A percentile compares a stretch with the other conserved stretches of the same genome.
These are phyloP conservation scores for Colletotrichum chrysophilum DNA, from an alignment of 2,329 filamentous ascomycete genomes.

Conservation along the genomic window DNA sequence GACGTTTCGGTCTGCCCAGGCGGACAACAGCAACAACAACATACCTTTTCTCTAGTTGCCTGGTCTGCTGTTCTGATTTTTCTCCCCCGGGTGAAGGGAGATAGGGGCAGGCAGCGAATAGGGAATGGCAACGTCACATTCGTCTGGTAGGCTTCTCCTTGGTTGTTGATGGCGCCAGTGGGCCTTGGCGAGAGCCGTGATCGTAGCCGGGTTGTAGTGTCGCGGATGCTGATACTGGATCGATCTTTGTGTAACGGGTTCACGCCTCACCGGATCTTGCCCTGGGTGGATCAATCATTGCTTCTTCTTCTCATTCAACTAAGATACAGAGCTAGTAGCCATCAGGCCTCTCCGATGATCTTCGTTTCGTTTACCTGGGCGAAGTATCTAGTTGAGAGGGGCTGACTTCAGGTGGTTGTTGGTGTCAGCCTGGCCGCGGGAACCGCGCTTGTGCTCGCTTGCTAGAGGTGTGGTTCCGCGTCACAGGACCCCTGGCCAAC, in stretches of 20 bases:
- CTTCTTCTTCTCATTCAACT: background rate
- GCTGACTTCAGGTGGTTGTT: background rate
- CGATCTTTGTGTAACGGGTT: background rate
- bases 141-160: background rate
- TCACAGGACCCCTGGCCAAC: background rate
- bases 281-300: background rate
- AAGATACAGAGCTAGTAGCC: background rate
- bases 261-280: background rate
- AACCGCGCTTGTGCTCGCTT: background rate
- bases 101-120: background rate
- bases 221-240: background rate
- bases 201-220: background rate
- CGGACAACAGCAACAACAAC: background rate
- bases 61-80: background rate
- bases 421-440: background rate
- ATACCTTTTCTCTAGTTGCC: background rate
- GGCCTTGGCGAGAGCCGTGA: background rate
- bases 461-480: background rate
- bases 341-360: background rate
- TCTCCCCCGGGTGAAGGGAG: background rate
- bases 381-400: background rate
- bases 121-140: background rate
- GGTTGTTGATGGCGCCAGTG: background rate
- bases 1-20: background rate
- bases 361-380: background rate